Evolutionary conservation across 106 monocot species (phyloP).

Genomic region (Acanthochlamys bracteata): DNA sequence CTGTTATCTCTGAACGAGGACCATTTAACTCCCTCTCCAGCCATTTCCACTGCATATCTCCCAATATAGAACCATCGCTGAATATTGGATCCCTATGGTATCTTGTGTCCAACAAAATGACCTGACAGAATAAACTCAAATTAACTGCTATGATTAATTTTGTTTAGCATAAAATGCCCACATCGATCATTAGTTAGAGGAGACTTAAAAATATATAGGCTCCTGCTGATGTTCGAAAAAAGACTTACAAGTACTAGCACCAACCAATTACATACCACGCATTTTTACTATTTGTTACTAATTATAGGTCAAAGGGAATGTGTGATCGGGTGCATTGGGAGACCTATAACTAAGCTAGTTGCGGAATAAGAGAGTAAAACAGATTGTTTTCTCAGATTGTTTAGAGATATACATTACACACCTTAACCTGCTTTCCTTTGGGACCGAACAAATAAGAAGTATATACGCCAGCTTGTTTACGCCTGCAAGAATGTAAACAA

Average conservation of each 20-base stretch:
- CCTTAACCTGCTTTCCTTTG: slow-evolving; percentile 66
- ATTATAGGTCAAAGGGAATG: too few species aligned
- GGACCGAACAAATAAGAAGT: slow-evolving; percentile 74
- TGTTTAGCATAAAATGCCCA: too few species aligned
- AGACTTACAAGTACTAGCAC: too few species aligned
- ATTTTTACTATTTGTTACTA: too few species aligned
- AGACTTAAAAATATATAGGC: too few species aligned
- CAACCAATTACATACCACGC: too few species aligned
- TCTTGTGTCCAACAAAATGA: slow-evolving; percentile 86
- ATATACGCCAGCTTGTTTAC: slow-evolving; percentile 83
- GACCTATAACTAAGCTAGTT: too few species aligned
- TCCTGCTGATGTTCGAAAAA: too few species aligned
- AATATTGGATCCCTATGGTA: slow-evolving; percentile 71
- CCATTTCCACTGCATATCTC: slow-evolving; percentile 78
- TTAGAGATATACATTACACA: slow-evolving; percentile 5
- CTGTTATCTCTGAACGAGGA: slow-evolving; percentile 61
- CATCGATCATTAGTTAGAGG: too few species aligned
- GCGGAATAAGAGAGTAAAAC: too few species aligned
- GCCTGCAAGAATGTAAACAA: slow-evolving; percentile 32
- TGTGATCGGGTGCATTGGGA: too few species aligned
- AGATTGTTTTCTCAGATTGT: too few species aligned
- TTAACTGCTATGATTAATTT: background rate
- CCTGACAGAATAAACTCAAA: slow-evolving; percentile 24
- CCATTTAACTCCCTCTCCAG: slow-evolving; percentile 53
- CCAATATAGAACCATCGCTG: slow-evolving; percentile 74